These are phyloP conservation scores for Dothideomycetidae sp. DNA, from an alignment of 2,329 filamentous ascomycete species.

Conservation along the genomic window DNA sequence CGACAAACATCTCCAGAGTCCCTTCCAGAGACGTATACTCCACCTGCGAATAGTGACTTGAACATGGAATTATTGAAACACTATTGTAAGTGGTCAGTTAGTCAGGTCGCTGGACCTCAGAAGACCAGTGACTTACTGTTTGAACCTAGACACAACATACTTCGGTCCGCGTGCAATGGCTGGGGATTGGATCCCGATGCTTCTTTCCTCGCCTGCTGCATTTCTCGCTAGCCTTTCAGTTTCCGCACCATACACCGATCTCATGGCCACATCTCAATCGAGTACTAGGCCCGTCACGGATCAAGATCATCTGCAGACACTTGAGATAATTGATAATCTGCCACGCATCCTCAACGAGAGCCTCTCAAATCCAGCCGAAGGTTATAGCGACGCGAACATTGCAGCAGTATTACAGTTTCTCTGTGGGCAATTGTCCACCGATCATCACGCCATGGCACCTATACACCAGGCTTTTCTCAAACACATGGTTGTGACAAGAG, in stretches of 20 bases:
- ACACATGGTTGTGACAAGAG: slow-evolving; percentile 18
- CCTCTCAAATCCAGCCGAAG: slow-evolving; percentile 16
- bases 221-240: slow-evolving; percentile 22
- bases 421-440: slow-evolving; percentile 20
- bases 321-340: slow-evolving; percentile 6
- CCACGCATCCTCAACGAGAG: slow-evolving; percentile 17
- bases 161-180: slow-evolving; percentile 19
- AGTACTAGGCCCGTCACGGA: neutral
- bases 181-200: slow-evolving; percentile 17
- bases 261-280: slow-evolving; percentile 16
- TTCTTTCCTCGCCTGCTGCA: slow-evolving; percentile 16
- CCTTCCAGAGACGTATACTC: too few relatives aligned
- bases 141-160: slow-evolving; percentile 14
- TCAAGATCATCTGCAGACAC: slow-evolving; percentile 7
- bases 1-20: too few relatives aligned
- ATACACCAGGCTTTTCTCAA: slow-evolving; percentile 19
- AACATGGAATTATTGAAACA: slow-evolving; percentile 18
- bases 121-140: too few relatives aligned
- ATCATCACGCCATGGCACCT: slow-evolving; percentile 15
- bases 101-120: too few relatives aligned
- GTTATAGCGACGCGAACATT: slow-evolving; percentile 19
- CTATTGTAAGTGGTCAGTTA: slow-evolving; percentile 15
- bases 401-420: slow-evolving; percentile 21
- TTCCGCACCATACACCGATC: slow-evolving; percentile 21
- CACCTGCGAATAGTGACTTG: slow-evolving; percentile 11